These are phyloP conservation scores for Botryotinia narcissicola DNA, from an alignment of 2,329 filamentous ascomycete genomes.

Conservation along the genomic window DNA sequence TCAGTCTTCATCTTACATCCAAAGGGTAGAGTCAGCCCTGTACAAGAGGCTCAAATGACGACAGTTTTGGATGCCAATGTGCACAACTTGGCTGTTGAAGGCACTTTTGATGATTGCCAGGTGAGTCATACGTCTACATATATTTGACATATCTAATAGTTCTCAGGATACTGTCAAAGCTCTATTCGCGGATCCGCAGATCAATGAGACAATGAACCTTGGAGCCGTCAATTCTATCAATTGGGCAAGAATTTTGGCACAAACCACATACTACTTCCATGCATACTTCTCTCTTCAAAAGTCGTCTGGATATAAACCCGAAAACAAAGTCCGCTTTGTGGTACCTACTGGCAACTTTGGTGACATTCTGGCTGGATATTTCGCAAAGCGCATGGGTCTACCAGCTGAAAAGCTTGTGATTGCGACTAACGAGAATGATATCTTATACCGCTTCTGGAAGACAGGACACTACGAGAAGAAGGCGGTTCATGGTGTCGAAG, in stretches of 20 bases:
- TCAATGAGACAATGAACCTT: slow-evolving; percentile 78
- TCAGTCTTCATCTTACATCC: slow-evolving; percentile 94
- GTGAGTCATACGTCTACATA: slow-evolving; percentile 41
- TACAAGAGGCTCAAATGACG: slow-evolving; percentile 97
- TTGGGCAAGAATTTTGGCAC: slow-evolving; percentile 89
- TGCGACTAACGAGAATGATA: slow-evolving; percentile 97
- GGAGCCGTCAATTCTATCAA: slow-evolving; percentile 97
- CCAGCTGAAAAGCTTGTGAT: slow-evolving; percentile 86
- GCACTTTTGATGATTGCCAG: slow-evolving; percentile 96
- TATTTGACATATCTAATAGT: slow-evolving; percentile 20
- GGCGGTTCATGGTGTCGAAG: slow-evolving; percentile 55
- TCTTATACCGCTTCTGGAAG: slow-evolving; percentile 92
- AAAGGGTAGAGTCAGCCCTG: slow-evolving; percentile 83
- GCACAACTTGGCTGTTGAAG: slow-evolving; percentile 84
- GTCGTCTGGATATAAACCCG: slow-evolving; percentile 58
- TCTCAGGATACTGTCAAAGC: slow-evolving; percentile 83
- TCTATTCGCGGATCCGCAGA: slow-evolving; percentile 80
- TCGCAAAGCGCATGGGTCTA: slow-evolving; percentile 85
- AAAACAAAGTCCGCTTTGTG: slow-evolving; percentile 75
- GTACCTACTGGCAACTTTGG: slow-evolving; percentile 97
- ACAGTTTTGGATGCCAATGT: slow-evolving; percentile 88
- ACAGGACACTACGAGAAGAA: slow-evolving; percentile 88
- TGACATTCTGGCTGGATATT: slow-evolving; percentile 90
- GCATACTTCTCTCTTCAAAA: slow-evolving; percentile 81
- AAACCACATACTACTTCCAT: slow-evolving; percentile 97